phyloP scores from a whole-genome alignment of 345 rosid species.

The Rhizophora mangle region DNA sequence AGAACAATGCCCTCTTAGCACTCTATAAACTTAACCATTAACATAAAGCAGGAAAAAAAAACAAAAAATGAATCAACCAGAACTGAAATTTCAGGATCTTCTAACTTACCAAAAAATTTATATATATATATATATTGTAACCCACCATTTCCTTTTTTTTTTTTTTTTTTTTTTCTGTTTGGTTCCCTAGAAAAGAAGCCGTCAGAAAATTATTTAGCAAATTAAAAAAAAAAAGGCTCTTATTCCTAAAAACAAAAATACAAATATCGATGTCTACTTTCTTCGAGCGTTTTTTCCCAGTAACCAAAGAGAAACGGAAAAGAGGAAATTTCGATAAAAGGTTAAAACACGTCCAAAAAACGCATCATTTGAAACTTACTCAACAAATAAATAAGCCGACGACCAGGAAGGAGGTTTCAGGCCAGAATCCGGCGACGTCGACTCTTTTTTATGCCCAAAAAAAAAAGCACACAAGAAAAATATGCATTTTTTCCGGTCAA shows the following conservation, averaged over 20 bases:
- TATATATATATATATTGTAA: neutral
- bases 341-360: neutral
- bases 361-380: neutral
- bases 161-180: neutral
- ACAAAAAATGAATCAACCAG: neutral
- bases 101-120: no score
- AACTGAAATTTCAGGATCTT: slow-evolving; percentile 1
- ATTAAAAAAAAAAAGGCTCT: neutral
- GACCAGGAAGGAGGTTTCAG: neutral
- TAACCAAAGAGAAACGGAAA: slow-evolving; percentile 15
- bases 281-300: slow-evolving; percentile 12
- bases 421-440: neutral
- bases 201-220: neutral
- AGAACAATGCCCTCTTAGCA: neutral
- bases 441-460: neutral
- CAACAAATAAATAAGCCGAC: neutral
- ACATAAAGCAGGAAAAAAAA: neutral
- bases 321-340: neutral
- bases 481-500: no score
- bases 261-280: slow-evolving; percentile 1
- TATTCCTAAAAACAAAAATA: neutral
- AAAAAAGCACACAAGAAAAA: no score
- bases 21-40: neutral
- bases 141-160: neutral
- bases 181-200: neutral